A percentile compares a stretch with the other conserved stretches of the same genome.
Evolutionary conservation across 2,329 filamentous ascomycete genomes (phyloP).

Genomic region (Diaporthe eres): DNA sequence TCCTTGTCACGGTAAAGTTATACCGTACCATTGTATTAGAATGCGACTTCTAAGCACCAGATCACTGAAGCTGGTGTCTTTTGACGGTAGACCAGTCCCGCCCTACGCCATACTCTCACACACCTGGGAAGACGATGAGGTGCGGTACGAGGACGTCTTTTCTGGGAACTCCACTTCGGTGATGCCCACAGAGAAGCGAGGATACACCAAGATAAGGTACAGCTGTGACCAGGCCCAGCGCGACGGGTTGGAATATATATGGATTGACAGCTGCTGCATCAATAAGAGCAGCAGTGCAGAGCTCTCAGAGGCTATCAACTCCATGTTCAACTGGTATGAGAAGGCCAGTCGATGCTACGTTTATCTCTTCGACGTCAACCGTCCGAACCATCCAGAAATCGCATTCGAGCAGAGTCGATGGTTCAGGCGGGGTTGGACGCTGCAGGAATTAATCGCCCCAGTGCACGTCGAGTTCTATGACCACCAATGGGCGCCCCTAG

Average conservation of each 20-base stretch:
- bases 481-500: neutral
- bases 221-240: neutral
- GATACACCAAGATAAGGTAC: neutral
- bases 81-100: neutral
- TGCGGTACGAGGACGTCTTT: neutral
- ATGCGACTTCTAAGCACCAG: neutral
- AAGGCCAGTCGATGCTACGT: neutral
- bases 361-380: neutral
- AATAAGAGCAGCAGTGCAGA: constrained; percentile 7
- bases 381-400: neutral
- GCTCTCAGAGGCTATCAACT: constrained; percentile 1
- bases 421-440: neutral
- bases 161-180: neutral
- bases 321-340: constrained; percentile 24
- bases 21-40: neutral
- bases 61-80: neutral
- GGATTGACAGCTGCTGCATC: constrained; percentile 22
- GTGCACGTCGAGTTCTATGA: neutral
- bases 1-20: neutral
- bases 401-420: neutral
- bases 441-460: neutral
- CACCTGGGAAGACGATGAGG: neutral
- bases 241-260: neutral
- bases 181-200: neutral
- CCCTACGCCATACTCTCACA: neutral